These are phyloP conservation scores for Petasospora rhodanensis DNA, from an alignment of 1,139 yeast genomes.

Conservation along the genomic window DNA sequence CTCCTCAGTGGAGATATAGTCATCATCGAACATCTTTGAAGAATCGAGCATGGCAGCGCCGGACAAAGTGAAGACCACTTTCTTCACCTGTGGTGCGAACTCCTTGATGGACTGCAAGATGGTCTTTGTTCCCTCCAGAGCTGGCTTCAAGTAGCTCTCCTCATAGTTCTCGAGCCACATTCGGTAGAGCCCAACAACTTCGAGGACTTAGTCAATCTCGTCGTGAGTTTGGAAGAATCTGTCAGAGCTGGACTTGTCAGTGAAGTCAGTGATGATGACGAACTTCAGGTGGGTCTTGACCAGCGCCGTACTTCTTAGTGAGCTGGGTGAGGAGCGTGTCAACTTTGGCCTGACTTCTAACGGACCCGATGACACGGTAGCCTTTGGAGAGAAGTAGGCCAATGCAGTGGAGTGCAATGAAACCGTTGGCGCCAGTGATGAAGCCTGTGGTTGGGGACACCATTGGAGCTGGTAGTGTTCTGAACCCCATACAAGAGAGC, in stretches of 20 bases:
- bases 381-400: conserved; percentile 29
- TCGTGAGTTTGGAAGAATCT: conserved; percentile 33
- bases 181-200: conserved; percentile 25
- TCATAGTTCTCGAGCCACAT: conserved; percentile 6
- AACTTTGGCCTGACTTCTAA: conserved; percentile 25
- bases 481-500: too few relatives aligned
- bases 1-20: conserved; percentile 24
- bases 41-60: conserved; percentile 48
- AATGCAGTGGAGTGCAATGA: conserved; percentile 42
- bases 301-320: conserved; percentile 36
- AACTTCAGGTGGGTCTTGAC: too few relatives aligned
- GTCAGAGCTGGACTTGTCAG: conserved; percentile 46
- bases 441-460: too few relatives aligned
- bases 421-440: conserved; percentile 50
- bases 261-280: conserved; percentile 46
- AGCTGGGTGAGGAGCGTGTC: conserved; percentile 45
- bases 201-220: conserved; percentile 14
- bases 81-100: conserved; percentile 42
- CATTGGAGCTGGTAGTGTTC: too few relatives aligned
- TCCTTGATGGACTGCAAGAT: conserved; percentile 37
- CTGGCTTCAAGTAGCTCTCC: conserved; percentile 36
- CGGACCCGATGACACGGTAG: conserved; percentile 43
- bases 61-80: conserved; percentile 52
- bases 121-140: conserved; percentile 44
- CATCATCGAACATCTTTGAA: conserved; percentile 28